A percentile compares a stretch with the other conserved stretches of the same genome.
phyloP scores from a whole-genome alignment of 2,329 filamentous ascomycete species.

The Pestalotiopsis sp. region DNA sequence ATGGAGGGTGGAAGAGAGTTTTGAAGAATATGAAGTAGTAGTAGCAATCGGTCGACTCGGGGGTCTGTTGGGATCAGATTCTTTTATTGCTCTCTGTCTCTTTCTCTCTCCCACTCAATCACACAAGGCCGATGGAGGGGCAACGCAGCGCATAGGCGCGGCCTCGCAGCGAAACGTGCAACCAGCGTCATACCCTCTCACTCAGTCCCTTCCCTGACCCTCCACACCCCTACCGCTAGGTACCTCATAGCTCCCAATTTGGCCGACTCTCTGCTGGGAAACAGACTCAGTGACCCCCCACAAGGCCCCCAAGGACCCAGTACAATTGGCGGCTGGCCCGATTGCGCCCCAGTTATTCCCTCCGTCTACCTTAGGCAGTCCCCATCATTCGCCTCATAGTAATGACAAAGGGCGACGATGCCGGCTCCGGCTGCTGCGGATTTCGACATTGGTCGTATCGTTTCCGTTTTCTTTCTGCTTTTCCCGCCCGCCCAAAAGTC shows the following conservation, averaged over 20 bases:
- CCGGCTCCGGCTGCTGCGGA: conserved; percentile 7
- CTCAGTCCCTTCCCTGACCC: not conserved
- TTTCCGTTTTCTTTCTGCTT: not conserved
- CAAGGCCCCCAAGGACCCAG: not conserved
- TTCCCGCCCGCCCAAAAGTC: not conserved
- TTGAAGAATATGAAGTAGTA: not conserved
- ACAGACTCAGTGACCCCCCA: not conserved
- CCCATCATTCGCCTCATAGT: conserved; percentile 9
- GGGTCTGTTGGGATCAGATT: conserved; percentile 1
- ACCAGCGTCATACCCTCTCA: conserved; percentile 9
- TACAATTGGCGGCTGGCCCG: not conserved
- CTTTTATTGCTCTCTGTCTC: not conserved
- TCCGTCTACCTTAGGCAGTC: not conserved
- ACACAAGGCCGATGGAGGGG: conserved; percentile 1
- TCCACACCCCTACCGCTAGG: not conserved
- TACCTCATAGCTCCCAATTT: not conserved
- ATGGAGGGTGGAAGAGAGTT: not conserved
- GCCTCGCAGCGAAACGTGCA: not conserved
- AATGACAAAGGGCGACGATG: conserved; percentile 5
- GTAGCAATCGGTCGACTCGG: not conserved
- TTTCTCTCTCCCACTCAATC: no score
- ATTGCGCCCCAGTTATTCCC: conserved; percentile 6
- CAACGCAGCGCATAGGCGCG: not conserved
- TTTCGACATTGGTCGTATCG: not conserved
- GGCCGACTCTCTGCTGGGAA: no score